These are phyloP conservation scores for Acacia pycnantha DNA, from an alignment of 331 rosid genomes.

Conservation along the genomic window DNA sequence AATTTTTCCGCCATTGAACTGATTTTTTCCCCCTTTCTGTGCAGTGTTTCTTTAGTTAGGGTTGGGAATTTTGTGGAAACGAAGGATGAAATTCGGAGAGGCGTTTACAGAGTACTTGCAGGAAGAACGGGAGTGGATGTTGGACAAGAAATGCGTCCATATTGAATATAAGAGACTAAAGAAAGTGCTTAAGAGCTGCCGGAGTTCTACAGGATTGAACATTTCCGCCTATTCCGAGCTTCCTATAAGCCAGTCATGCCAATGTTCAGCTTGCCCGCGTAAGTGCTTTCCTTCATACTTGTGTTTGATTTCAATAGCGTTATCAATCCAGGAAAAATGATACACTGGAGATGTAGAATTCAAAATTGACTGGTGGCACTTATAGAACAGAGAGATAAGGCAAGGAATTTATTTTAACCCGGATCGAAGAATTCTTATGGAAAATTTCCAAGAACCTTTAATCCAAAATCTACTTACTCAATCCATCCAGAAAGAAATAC, in stretches of 20 bases:
- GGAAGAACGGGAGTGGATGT: conserved; percentile 53
- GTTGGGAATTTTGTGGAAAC: conserved; percentile 8
- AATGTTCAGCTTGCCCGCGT: conserved; percentile 73
- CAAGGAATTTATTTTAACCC: not conserved
- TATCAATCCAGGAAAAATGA: no score
- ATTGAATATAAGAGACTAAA: conserved; percentile 74
- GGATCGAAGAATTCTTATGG: not conserved
- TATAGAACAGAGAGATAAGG: not conserved
- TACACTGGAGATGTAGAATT: not conserved
- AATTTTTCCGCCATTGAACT: not conserved
- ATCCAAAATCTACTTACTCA: not conserved
- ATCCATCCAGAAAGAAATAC: not conserved
- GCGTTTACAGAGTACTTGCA: conserved; percentile 61
- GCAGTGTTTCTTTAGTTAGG: conserved; percentile 18
- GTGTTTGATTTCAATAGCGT: not conserved
- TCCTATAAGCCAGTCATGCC: conserved; percentile 40
- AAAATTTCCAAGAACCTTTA: not conserved
- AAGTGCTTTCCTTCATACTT: conserved; percentile 13
- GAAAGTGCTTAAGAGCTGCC: conserved; percentile 74
- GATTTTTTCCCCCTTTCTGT: not conserved
- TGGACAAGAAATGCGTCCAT: conserved; percentile 61
- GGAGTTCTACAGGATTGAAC: conserved; percentile 32
- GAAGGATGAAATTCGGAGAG: conserved; percentile 72
- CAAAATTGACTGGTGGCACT: not conserved
- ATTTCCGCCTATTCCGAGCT: conserved; percentile 28